phyloP scores from a whole-genome alignment of 2,329 filamentous ascomycete genomes.

The Onygenales sp. region DNA sequence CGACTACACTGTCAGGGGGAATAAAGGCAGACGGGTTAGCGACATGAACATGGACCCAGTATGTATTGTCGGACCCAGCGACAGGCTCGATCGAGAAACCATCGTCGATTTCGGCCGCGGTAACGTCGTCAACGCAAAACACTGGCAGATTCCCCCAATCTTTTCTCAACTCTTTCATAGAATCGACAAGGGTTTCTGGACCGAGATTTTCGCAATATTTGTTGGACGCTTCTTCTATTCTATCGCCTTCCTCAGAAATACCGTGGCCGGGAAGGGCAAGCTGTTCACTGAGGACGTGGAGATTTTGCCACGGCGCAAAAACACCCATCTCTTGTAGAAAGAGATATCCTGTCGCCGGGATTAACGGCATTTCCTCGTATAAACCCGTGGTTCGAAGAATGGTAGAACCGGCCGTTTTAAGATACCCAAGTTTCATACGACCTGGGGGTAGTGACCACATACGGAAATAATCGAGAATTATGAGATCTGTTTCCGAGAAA shows the following conservation, averaged over 20 bases:
- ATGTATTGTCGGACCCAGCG: constrained; percentile 32
- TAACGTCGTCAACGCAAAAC: constrained; percentile 49
- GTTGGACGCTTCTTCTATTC: constrained; percentile 22
- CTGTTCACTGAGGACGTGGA: constrained; percentile 41
- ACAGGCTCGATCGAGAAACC: constrained; percentile 49
- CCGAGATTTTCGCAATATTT: constrained; percentile 17
- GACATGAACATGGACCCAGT: constrained; percentile 54
- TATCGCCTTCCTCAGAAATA: constrained; percentile 21
- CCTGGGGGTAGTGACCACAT: constrained; percentile 38
- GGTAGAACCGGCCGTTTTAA: constrained; percentile 43
- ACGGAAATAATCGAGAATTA: constrained; percentile 48
- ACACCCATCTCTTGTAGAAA: constrained; percentile 55
- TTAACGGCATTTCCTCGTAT: constrained; percentile 38
- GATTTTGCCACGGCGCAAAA: constrained; percentile 49
- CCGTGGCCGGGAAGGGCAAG: constrained; percentile 42
- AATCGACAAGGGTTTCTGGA: constrained; percentile 35
- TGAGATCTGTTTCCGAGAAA: constrained; percentile 42
- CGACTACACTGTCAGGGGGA: constrained; percentile 39
- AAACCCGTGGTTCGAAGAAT: constrained; percentile 48
- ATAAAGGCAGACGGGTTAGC: constrained; percentile 58
- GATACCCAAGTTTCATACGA: constrained; percentile 27
- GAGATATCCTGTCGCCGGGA: constrained; percentile 32
- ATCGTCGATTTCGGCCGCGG: constrained; percentile 53
- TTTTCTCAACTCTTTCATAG: constrained; percentile 46
- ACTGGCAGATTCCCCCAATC: constrained; percentile 50